Evolutionary conservation across 2,329 filamentous ascomycete species (phyloP).

Genomic region (Aspergillus tamarii): DNA sequence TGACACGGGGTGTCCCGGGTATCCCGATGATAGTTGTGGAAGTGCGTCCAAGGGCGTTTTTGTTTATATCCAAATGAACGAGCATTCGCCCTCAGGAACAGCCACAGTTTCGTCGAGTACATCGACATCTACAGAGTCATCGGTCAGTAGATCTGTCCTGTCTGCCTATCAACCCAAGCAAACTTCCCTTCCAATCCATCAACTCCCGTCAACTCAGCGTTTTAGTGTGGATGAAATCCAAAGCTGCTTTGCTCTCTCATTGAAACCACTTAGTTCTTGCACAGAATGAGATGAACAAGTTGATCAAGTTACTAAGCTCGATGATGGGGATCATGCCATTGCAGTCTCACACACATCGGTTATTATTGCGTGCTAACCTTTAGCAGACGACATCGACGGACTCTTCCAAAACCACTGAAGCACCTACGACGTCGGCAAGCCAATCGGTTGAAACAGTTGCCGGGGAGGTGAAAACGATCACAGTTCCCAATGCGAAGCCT

Average conservation of each 20-base stretch:
- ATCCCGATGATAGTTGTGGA: conserved; percentile 50
- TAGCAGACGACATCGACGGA: conserved; percentile 18
- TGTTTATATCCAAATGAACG: conserved; percentile 46
- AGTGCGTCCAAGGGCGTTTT: conserved; percentile 42
- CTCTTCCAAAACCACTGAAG: conserved; percentile 12
- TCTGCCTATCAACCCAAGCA: neutral
- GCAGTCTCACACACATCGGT: neutral
- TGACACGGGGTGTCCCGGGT: conserved; percentile 50
- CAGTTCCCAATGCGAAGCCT: conserved; percentile 21
- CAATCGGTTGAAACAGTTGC: conserved; percentile 26
- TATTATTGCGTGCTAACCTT: conserved; percentile 11
- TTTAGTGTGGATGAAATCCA: neutral
- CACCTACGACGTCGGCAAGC: conserved; percentile 19
- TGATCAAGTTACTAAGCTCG: neutral
- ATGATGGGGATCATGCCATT: neutral
- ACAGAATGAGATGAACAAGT: neutral
- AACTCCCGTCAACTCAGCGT: neutral
- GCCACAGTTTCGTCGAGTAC: conserved; percentile 24
- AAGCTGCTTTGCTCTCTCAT: neutral
- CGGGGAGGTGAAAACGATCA: conserved; percentile 35
- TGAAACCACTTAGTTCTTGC: neutral
- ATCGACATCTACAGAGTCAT: conserved; percentile 28
- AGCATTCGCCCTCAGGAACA: conserved; percentile 38
- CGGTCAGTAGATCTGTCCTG: conserved; percentile 24
- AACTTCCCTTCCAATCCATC: neutral